Conservation (phyloP, 306 rosid species). For the Malus sieversii region DNA sequence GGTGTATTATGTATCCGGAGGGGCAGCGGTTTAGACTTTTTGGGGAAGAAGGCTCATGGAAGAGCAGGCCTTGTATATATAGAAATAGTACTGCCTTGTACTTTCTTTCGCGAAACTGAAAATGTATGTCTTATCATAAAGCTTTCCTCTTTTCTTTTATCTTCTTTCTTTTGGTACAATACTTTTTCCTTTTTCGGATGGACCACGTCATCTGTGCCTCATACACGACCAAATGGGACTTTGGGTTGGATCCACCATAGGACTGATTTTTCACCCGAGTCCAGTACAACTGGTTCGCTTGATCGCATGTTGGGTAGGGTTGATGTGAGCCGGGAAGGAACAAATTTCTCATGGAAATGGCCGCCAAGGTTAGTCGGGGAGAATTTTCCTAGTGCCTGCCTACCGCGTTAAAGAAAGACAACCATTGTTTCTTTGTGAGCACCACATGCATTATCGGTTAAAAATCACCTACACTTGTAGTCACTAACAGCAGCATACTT, state of each 20-base stretch:
- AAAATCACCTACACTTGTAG: neutral
- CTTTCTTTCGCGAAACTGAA: neutral
- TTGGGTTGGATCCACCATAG: too few species aligned
- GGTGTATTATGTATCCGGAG: neutral
- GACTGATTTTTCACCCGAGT: neutral
- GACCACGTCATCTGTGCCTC: too few species aligned
- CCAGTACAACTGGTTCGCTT: neutral
- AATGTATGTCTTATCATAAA: neutral
- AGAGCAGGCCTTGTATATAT: conserved; percentile 9
- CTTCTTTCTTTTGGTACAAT: neutral
- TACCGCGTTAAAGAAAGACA: neutral
- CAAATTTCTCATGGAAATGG: too few species aligned
- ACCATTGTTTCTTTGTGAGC: neutral
- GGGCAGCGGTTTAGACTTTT: neutral
- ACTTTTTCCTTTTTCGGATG: neutral
- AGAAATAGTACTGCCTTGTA: neutral
- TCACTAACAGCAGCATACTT: neutral
- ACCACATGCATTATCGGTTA: neutral
- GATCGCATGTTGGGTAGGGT: too few species aligned
- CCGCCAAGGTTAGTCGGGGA: too few species aligned
- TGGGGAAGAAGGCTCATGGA: neutral
- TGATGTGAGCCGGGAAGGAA: too few species aligned
- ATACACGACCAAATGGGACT: too few species aligned
- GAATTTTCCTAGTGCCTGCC: neutral
- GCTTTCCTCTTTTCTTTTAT: neutral